Conservation (phyloP, 2,329 filamentous ascomycete species). For the Tolypocladium paradoxum region DNA sequence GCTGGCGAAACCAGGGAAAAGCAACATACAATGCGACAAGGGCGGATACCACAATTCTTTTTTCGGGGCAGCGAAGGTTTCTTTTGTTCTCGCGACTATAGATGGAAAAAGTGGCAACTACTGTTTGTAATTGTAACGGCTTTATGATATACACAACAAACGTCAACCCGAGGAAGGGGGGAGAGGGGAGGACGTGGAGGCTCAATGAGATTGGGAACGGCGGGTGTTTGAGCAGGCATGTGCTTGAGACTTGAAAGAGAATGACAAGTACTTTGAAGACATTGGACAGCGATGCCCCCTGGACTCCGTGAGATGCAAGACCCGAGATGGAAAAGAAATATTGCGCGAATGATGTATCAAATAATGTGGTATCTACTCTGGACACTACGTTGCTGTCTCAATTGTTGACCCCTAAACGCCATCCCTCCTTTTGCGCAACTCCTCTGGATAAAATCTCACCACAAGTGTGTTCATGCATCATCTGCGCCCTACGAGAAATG, state of each 20-base stretch:
- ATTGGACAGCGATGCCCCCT: not conserved
- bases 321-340: not conserved
- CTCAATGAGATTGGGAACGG: not conserved
- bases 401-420: not conserved
- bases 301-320: not conserved
- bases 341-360: not conserved
- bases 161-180: not conserved
- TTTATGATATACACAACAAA: conserved; percentile 5
- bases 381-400: not conserved
- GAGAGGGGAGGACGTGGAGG: not conserved
- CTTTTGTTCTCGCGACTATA: conserved; percentile 10
- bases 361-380: not conserved
- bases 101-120: conserved; percentile 11
- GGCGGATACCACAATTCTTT: conserved; percentile 4
- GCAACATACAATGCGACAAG: conserved; percentile 6
- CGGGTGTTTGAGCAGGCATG: not conserved
- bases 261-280: not conserved
- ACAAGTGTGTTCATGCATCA: not conserved
- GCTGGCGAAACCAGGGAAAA: conserved; percentile 3
- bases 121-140: conserved; percentile 15
- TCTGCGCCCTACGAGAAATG: conserved; percentile 59
- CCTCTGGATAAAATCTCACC: not conserved
- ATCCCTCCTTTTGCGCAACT: not conserved
- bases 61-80: conserved; percentile 1
- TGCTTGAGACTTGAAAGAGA: not conserved